Evolutionary conservation across 2,329 filamentous ascomycete species (phyloP).

Genomic region (Penicillium sp.): DNA sequence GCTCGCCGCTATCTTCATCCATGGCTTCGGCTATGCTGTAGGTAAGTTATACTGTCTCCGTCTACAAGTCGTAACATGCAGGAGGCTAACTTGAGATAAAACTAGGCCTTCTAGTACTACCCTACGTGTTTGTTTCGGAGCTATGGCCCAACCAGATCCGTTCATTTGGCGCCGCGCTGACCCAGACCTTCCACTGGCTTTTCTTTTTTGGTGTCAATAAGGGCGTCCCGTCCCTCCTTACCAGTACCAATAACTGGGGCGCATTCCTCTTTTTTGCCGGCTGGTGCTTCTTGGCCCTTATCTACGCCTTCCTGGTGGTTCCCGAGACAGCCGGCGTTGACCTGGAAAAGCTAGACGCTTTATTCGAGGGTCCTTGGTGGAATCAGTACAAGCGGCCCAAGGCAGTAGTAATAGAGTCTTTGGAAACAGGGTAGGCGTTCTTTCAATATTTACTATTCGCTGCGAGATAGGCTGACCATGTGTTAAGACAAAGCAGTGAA

Average conservation of each 20-base stretch:
- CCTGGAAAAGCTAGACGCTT: constrained; percentile 5
- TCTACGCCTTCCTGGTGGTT: constrained; percentile 39
- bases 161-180: constrained; percentile 41
- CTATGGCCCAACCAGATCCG: constrained; percentile 46
- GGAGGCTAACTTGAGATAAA: background rate
- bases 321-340: constrained; percentile 30
- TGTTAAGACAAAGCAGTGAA: background rate
- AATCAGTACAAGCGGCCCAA: constrained; percentile 7
- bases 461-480: background rate
- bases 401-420: background rate
- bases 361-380: constrained; percentile 7
- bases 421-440: background rate
- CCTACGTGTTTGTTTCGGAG: constrained; percentile 45
- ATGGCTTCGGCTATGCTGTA: constrained; percentile 44
- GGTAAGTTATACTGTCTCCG: constrained; percentile 25
- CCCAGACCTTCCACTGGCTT: constrained; percentile 42
- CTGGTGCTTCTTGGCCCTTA: constrained; percentile 35
- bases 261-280: constrained; percentile 42
- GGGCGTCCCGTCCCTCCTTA: constrained; percentile 33
- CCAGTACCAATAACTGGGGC: constrained; percentile 38
- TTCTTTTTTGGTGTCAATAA: constrained; percentile 40
- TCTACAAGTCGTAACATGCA: background rate
- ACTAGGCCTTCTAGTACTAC: constrained; percentile 37
- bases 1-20: constrained; percentile 44
- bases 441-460: background rate